Evolutionary conservation across 306 rosid genomes (phyloP), one percentile per base, ranked within the genome.

Genomic region (Trichosanthes truncata): DNA sequence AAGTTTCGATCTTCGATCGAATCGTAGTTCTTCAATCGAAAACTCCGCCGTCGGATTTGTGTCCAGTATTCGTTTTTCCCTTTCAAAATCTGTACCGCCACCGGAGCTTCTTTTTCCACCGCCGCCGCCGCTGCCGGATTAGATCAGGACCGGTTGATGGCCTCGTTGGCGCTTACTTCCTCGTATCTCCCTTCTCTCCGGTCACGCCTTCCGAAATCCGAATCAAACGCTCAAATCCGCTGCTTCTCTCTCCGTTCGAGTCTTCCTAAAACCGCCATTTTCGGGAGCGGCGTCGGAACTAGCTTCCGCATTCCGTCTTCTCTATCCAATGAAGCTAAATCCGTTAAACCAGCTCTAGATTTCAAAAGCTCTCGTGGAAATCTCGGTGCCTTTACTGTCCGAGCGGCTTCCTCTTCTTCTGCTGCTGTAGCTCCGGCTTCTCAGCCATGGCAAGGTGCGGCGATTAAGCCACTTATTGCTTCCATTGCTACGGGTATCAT

Each of bases 381-480:
- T 66, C 52, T n/a, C 4, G 17, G 66, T 52, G 29, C 2, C 55
- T 71, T 35, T 26, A 4, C 55, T 5, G 86, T 87, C 25, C 79
- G 40, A 79, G 90, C 91, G n/a, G 40, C 92, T 5, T 80, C 88
- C 8, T 5, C 87, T n/a, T 1, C 87, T 31, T 31, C 83, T 20
- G 59, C 90, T 57, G 45, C 81, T 26, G 63, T 69, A 21, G 66
- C 80, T 20, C 87, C 88, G 3, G 69, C 84, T 9, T n/a, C 85
- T 25, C 88, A 84, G 82, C 94, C 97, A 74, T 91, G 96, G 94
- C 94, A 90, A 23, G 98, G 99, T 0, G 99, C 99, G 3, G 87
- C 98, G 9, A 85, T 93, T 0, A 90, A 90, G 82, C 99, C 99
- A 0, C 61, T 96, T 0, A 1, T 92, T 43, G 97, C 97, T 33